Base-by-base conservation (phyloP, 148 eudicot species). In the Camellia granthamiana region DNA sequence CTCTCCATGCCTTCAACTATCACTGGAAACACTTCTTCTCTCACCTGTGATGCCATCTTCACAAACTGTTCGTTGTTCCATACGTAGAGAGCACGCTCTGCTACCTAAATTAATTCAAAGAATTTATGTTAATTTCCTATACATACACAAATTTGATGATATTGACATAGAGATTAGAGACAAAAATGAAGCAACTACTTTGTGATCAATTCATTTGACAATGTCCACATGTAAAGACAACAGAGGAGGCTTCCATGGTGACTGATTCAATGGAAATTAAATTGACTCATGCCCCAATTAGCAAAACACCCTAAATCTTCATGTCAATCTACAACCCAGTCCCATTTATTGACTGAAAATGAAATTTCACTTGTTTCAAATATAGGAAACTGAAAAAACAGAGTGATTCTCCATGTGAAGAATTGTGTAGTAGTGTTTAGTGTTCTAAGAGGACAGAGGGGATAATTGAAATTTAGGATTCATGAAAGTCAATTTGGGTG, bases 11-110 rank as follows among this genome's bases (percentile, higher is more conserved):
- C 88, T 60, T 63, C 75, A 14, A 88, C 88, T n/a, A 88, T 10
- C 55, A 86, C 61, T 6, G 84, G 88, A 41, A 84, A 86, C 46
- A 86, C 87, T 2, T 82, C 77, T 61, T 82, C 87, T 52, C 23
- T 72, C 42, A 82, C 87, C 49, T 83, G 80, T 19, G 84, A 80
- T 49, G 76, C 90, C 89, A 88, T 86, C 68, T 80, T 88, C 80
- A 82, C 83, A 65, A 88, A 82, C 19, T 63, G 84, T 80, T 88
- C 90, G 66, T 88, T 88, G 87, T 88, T 86, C 90, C 90, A 88
- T 18, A 85, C 71, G 15, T 88, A 88, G 5, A 88, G 85, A 4
- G 88, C 88, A 6, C 88, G 82, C 69, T 88, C 90, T 42, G 90
- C 90, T 19, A 86, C 90, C 90, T 88, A 11, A 38, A 74, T 4